phyloP scores from a whole-genome alignment of 768 basidiomycete genomes.

The Boletus rex-veris region DNA sequence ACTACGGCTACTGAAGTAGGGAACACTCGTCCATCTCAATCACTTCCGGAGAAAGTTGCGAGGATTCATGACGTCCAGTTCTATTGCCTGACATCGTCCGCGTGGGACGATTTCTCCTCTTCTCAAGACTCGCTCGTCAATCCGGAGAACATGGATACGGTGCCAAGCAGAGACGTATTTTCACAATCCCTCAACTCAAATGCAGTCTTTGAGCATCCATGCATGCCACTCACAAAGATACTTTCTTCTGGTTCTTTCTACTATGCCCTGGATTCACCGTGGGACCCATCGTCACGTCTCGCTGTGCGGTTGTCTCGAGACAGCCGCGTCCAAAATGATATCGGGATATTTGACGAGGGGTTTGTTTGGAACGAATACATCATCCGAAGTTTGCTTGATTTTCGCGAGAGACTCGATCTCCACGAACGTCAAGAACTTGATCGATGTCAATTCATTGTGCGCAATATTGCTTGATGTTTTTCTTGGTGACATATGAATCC shows the following conservation, averaged over 20 bases:
- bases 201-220: constrained; percentile 84
- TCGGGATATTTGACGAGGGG: constrained; percentile 69
- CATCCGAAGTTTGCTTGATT: constrained; percentile 81
- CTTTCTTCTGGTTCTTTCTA: constrained; percentile 92
- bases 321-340: constrained; percentile 42
- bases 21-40: constrained; percentile 58
- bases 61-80: constrained; percentile 89
- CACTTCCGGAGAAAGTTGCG: constrained; percentile 62
- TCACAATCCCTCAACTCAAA: constrained; percentile 38
- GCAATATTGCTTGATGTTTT: constrained; percentile 28
- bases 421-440: constrained; percentile 75
- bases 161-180: constrained; percentile 43
- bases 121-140: constrained; percentile 51
- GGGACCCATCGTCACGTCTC: constrained; percentile 89
- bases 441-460: constrained; percentile 77
- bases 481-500: constrained; percentile 3
- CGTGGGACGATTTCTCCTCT: constrained; percentile 75
- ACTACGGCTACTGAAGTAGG: constrained; percentile 75
- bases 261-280: constrained; percentile 75
- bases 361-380: constrained; percentile 97
- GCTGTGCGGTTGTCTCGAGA: constrained; percentile 62
- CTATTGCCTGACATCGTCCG: constrained; percentile 77
- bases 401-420: constrained; percentile 72
- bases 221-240: constrained; percentile 84
- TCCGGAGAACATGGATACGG: constrained; percentile 52